phyloP scores from a whole-genome alignment of 2,329 filamentous ascomycete species.

The Apiospora saccharicola region DNA sequence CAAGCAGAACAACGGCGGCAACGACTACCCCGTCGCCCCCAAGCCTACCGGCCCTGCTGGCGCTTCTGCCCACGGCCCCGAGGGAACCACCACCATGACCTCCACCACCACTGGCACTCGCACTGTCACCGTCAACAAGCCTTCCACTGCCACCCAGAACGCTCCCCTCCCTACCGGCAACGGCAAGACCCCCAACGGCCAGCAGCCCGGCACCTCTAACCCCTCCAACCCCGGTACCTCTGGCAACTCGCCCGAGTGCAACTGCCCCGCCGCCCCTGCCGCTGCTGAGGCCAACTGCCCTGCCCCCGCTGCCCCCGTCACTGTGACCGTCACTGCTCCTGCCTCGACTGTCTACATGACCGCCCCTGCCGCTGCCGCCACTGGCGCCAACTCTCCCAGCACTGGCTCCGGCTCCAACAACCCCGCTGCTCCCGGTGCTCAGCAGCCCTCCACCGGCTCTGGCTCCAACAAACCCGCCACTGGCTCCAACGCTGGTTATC shows the following conservation, averaged over 20 bases:
- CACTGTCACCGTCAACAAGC: constrained; percentile 39
- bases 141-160: constrained; percentile 28
- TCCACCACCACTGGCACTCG: constrained; percentile 41
- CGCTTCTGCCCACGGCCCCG: constrained; percentile 24
- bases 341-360: constrained; percentile 43
- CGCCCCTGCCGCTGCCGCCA: constrained; percentile 28
- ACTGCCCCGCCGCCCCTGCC: constrained; percentile 18
- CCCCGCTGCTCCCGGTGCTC: constrained; percentile 6
- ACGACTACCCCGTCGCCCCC: constrained; percentile 8
- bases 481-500: neutral
- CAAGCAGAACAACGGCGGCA: constrained; percentile 4
- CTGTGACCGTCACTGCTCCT: constrained; percentile 41
- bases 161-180: constrained; percentile 12
- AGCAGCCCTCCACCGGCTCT: constrained; percentile 14
- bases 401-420: neutral
- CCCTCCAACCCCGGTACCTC: constrained; percentile 27
- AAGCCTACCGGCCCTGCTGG: constrained; percentile 25
- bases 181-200: constrained; percentile 23
- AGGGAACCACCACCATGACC: constrained; percentile 41
- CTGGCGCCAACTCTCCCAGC: neutral
- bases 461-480: constrained; percentile 19
- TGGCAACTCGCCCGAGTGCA: neutral
- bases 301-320: constrained; percentile 31
- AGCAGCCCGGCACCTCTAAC: constrained; percentile 5
- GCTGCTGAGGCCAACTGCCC: constrained; percentile 26